These are phyloP conservation scores for Colletotrichum paranaense DNA, from an alignment of 2,329 filamentous ascomycete species.

Conservation along the genomic window DNA sequence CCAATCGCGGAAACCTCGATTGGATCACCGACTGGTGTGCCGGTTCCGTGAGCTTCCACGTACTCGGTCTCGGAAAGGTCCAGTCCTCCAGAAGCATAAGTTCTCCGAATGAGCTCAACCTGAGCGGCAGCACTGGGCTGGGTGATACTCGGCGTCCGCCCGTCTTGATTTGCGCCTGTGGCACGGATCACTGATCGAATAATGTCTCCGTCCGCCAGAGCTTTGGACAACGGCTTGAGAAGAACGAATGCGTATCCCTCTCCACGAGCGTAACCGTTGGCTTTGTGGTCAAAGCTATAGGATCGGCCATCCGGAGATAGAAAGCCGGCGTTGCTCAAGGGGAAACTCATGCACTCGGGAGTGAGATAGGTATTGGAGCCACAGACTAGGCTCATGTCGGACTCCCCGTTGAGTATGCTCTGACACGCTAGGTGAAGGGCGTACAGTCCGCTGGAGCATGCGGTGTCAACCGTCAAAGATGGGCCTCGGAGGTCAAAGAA, in stretches of 20 bases:
- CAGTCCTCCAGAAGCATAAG: slow-evolving; percentile 58
- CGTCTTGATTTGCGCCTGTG: slow-evolving; percentile 67
- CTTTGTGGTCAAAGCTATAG: slow-evolving; percentile 66
- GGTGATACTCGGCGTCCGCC: slow-evolving; percentile 68
- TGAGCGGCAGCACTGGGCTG: slow-evolving; percentile 65
- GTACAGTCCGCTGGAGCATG: slow-evolving; percentile 66
- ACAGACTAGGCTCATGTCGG: slow-evolving; percentile 53
- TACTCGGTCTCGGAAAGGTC: slow-evolving; percentile 58
- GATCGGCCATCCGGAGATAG: slow-evolving; percentile 61
- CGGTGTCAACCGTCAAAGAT: slow-evolving; percentile 68
- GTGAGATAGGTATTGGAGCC: slow-evolving; percentile 65
- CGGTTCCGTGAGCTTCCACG: slow-evolving; percentile 70
- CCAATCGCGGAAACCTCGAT: slow-evolving; percentile 59
- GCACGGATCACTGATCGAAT: slow-evolving; percentile 67
- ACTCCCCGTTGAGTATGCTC: slow-evolving; percentile 57
- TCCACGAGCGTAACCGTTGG: slow-evolving; percentile 72
- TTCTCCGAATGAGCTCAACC: slow-evolving; percentile 57
- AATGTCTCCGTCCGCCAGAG: slow-evolving; percentile 66
- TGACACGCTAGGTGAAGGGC: slow-evolving; percentile 65
- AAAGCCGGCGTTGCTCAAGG: slow-evolving; percentile 65
- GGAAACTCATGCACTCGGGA: slow-evolving; percentile 62
- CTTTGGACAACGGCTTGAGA: slow-evolving; percentile 68
- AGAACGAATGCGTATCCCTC: slow-evolving; percentile 70
- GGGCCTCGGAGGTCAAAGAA: slow-evolving; percentile 66
- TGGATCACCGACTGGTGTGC: slow-evolving; percentile 66